Percentiles rank a stretch among this genome's conserved stretches.
Evolutionary conservation across 108 stramenopile species (phyloP).

Genomic region (Nannochloropsis gaditana): DNA sequence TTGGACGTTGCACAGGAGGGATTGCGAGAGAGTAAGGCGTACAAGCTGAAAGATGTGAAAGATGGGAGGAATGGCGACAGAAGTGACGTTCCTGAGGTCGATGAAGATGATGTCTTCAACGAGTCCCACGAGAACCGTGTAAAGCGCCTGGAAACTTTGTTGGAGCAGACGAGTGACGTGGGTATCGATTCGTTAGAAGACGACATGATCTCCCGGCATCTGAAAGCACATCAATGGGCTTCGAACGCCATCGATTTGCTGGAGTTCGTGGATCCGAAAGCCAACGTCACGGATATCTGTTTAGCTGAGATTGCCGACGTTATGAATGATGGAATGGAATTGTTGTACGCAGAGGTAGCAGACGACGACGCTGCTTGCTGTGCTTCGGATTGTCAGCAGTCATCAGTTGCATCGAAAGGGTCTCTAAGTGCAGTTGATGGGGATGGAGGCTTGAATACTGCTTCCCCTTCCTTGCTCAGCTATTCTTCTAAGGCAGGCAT

Average conservation of each 20-base stretch:
- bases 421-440: neutral
- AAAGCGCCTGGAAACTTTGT: neutral
- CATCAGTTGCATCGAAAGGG: neutral
- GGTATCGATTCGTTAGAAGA: neutral
- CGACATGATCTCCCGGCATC: conserved; percentile 12
- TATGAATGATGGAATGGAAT: neutral
- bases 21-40: neutral
- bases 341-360: neutral
- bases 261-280: neutral
- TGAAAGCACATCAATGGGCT: conserved; percentile 3
- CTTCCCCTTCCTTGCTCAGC: neutral
- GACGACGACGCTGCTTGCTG: neutral
- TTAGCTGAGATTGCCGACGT: conserved; percentile 8
- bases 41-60: conserved; percentile 7
- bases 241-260: conserved; percentile 9
- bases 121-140: neutral
- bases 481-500: neutral
- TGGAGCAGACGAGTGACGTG: conserved; percentile 8
- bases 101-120: neutral
- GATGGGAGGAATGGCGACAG: neutral
- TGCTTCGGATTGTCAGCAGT: neutral
- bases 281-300: neutral
- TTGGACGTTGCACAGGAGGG: neutral
- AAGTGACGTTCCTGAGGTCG: neutral
- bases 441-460: neutral